phyloP scores from a whole-genome alignment of 2,329 filamentous ascomycete genomes.

The Colletotrichum abscissum region DNA sequence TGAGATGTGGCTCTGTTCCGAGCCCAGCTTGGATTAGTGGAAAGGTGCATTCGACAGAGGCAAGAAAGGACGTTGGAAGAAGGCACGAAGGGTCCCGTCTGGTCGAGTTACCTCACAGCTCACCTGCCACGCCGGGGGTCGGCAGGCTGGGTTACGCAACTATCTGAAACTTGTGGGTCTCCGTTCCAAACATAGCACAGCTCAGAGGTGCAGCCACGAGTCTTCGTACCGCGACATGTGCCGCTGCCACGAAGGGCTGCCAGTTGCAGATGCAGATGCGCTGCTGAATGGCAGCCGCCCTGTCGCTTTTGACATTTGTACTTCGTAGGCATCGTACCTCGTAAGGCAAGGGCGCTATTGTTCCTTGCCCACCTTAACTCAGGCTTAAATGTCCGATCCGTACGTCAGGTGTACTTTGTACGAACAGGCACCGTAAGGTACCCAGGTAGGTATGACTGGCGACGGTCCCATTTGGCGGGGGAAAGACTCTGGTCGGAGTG shows the following conservation, averaged over 20 bases:
- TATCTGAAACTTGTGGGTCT: constrained; percentile 29
- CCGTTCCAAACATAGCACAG: constrained; percentile 35
- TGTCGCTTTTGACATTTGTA: too few relatives aligned
- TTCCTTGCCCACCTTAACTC: not conserved
- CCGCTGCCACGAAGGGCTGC: not conserved
- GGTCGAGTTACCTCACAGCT: not conserved
- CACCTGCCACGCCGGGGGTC: constrained; percentile 18
- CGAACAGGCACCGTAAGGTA: not conserved
- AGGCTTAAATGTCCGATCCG: too few relatives aligned
- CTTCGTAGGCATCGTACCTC: too few relatives aligned
- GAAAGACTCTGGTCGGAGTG: not conserved
- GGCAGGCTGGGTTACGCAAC: constrained; percentile 29
- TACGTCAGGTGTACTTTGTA: too few relatives aligned
- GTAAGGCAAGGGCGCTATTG: too few relatives aligned
- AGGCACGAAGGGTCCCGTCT: not conserved
- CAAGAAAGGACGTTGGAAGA: not conserved
- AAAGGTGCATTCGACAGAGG: not conserved
- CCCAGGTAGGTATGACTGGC: not conserved
- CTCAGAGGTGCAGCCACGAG: not conserved
- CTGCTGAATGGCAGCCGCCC: not conserved
- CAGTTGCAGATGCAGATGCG: not conserved
- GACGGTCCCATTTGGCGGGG: not conserved
- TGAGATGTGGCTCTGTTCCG: not conserved
- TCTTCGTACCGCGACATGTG: not conserved
- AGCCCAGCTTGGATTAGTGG: not conserved